Evolutionary conservation across 805 yeast species (phyloP).

Genomic region (Pichia pseudocactophila): DNA sequence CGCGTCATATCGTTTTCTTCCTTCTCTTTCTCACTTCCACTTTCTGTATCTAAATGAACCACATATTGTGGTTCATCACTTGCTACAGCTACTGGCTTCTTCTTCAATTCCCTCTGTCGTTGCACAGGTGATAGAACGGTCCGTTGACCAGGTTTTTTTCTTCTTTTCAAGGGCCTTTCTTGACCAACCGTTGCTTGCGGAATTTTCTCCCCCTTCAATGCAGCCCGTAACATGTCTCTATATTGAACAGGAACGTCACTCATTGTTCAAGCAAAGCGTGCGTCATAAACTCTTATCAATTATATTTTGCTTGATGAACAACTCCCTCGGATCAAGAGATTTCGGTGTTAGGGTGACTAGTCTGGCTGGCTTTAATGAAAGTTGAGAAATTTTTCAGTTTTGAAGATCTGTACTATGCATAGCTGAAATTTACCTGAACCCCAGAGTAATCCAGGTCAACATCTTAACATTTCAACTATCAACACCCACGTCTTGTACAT

Average conservation of each 20-base stretch:
- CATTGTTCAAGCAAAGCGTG: not conserved
- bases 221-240: slow-evolving; percentile 4
- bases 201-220: slow-evolving; percentile 4
- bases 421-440: too few relatives aligned
- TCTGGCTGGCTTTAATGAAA: too few relatives aligned
- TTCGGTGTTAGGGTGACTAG: too few relatives aligned
- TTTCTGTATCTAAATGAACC: slow-evolving; percentile 6
- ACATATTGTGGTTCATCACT: slow-evolving; percentile 2
- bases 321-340: too few relatives aligned
- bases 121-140: slow-evolving; percentile 4
- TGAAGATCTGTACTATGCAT: too few relatives aligned
- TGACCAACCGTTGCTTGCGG: not conserved
- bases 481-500: too few relatives aligned
- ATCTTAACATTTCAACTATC: too few relatives aligned
- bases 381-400: too few relatives aligned
- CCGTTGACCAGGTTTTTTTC: slow-evolving; percentile 7
- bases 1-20: not conserved
- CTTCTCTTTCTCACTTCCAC: slow-evolving; percentile 7
- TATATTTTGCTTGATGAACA: too few relatives aligned
- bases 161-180: slow-evolving; percentile 19
- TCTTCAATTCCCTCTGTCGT: slow-evolving; percentile 5
- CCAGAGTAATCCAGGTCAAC: too few relatives aligned
- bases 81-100: not conserved
- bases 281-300: too few relatives aligned
- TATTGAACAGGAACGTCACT: slow-evolving; percentile 4